Percentiles rank a stretch among this genome's conserved stretches.
Evolutionary conservation across 331 rosid genomes (phyloP).

Genomic region (Spiraea crenata): DNA sequence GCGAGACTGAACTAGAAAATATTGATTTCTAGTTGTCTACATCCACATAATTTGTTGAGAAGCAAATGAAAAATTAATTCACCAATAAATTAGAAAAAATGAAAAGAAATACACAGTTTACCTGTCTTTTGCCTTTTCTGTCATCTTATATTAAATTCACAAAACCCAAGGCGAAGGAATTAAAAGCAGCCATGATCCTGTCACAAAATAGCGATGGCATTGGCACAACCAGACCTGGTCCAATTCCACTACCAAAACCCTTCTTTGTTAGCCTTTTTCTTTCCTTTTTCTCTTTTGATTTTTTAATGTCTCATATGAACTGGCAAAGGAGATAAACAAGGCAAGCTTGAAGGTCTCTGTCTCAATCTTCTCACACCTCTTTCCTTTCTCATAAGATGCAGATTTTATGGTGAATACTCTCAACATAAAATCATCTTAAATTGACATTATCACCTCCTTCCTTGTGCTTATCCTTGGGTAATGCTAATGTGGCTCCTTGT

Average conservation of each 20-base stretch:
- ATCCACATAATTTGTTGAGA: neutral
- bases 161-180: conserved; percentile 17
- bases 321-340: conserved; percentile 44
- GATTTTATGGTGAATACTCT: conserved; percentile 23
- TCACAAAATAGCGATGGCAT: conserved; percentile 31
- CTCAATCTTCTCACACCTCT: conserved; percentile 21
- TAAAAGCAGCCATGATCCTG: conserved; percentile 41
- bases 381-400: conserved; percentile 23
- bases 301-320: conserved; percentile 39
- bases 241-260: conserved; percentile 5
- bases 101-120: neutral
- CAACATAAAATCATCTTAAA: conserved; percentile 18
- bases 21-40: neutral
- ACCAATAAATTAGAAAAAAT: neutral
- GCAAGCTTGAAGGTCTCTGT: conserved; percentile 34
- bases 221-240: conserved; percentile 20
- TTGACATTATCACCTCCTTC: conserved; percentile 27
- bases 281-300: conserved; percentile 9
- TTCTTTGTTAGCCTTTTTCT: conserved; percentile 14
- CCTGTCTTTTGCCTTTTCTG: neutral
- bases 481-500: too few species aligned
- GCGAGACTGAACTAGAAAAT: too few species aligned
- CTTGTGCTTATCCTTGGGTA: conserved; percentile 13
- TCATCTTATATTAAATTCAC: conserved; percentile 6
- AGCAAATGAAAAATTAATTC: neutral